Evolutionary conservation across 148 eudicot species (phyloP).

Genomic region (Persicaria maculosa): DNA sequence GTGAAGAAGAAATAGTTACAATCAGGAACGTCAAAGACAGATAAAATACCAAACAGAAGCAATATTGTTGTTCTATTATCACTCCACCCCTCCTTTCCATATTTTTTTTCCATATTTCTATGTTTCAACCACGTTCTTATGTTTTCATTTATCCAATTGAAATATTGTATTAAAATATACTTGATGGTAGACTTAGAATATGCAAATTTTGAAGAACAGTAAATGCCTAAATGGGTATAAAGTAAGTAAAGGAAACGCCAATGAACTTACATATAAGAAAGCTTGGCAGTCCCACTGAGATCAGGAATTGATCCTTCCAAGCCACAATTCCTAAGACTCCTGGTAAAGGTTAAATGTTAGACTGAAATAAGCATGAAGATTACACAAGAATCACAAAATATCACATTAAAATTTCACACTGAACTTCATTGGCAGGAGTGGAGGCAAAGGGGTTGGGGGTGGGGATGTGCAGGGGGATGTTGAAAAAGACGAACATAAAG

Average conservation of each 20-base stretch:
- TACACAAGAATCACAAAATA: constrained; percentile 2
- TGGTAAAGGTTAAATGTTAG: constrained; percentile 23
- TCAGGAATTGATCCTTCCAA: constrained; percentile 72
- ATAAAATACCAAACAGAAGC: neutral
- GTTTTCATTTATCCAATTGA: neutral
- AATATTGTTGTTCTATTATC: constrained; percentile 27
- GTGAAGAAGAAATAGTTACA: neutral
- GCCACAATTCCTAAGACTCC: constrained; percentile 85
- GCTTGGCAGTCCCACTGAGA: constrained; percentile 48
- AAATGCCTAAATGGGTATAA: neutral
- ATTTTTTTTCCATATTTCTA: neutral
- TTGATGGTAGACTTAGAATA: neutral
- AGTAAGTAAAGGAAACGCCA: neutral
- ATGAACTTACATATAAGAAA: constrained; percentile 64
- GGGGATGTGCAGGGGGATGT: too few relatives aligned
- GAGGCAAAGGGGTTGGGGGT: neutral
- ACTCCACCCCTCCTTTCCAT: neutral
- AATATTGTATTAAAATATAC: neutral
- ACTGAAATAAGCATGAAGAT: neutral
- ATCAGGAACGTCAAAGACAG: neutral
- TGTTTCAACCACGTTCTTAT: neutral
- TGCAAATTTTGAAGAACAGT: neutral
- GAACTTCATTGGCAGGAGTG: neutral
- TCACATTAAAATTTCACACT: neutral
- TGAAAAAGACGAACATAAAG: neutral